Evolutionary conservation across 768 basidiomycete species (phyloP), one percentile per base, ranked within the genome.

Genomic region (Serendipita sp.): DNA sequence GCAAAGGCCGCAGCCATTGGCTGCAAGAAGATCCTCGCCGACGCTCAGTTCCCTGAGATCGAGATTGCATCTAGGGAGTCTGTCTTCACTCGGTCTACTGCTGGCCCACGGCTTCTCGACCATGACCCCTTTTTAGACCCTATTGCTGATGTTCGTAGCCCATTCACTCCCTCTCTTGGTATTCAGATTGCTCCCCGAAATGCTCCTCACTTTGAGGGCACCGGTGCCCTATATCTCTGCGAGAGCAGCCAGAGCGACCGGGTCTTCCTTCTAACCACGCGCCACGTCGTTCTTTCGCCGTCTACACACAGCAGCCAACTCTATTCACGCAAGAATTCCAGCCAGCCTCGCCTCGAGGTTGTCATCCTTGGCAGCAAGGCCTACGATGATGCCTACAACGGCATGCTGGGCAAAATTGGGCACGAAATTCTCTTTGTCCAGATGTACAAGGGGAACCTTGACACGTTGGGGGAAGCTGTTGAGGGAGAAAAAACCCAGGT

Each of bases 81-180:
- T 7, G 45, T 68, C 28, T 60, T 69, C 62, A 68, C 66, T 60
- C 63, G 24, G 65, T 69, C 48, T 62, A 14, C 65, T 44, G 68
- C 67, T 22, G 68, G 69, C n/a, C 66, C 44, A 26, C 51, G 61
- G 62, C 45, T 72, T 43, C 65, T 67, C 53, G 56, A 64, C 62
- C 65, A 66, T 50, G 64, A 61, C 63, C 16, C 56, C 60, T 61
- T 26, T 62, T 34, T 60, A 56, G 60, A 70, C 63, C 17, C 67
- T 61, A 69, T 68, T 24, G 65, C 50, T 34, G 24, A 70, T 33
- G 44, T 70, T 17, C 38, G 64, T 45, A 60, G 65, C 22, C 67
- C 72, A n/a, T 58, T 78, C 38, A 71, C 76, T n/a, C 69, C 71
- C 61, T 60, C 73, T 1, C 77, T 75, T 53, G 66, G 75, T 63